phyloP scores from a whole-genome alignment of 805 yeast genomes.

The Wickerhamomyces bovis region DNA sequence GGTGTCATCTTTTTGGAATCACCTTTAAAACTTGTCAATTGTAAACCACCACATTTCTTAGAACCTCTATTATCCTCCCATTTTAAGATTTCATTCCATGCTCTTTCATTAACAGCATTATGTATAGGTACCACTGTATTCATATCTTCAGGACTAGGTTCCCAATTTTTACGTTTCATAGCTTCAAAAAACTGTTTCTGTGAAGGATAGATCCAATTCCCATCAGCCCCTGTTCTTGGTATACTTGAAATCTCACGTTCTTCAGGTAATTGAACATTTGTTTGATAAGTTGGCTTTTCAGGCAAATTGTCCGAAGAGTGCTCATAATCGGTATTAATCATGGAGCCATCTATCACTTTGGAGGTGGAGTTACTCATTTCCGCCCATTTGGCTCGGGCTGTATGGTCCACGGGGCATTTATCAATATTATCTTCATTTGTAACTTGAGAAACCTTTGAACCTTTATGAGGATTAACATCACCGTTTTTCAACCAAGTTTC shows the following conservation, averaged over 20 bases:
- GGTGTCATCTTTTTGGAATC: conserved; percentile 85
- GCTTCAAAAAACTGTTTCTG: conserved; percentile 93
- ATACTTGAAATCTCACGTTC: conserved; percentile 76
- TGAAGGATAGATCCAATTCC: conserved; percentile 93
- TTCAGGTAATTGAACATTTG: conserved; percentile 47
- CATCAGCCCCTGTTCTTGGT: conserved; percentile 63
- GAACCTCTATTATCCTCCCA: conserved; percentile 72
- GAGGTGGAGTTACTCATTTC: conserved; percentile 23
- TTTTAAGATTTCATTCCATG: conserved; percentile 75
- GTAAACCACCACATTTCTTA: conserved; percentile 75
- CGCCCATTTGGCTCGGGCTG: conserved; percentile 55
- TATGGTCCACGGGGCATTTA: conserved; percentile 66
- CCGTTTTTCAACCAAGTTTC: conserved; percentile 7
- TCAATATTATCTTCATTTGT: conserved; percentile 20
- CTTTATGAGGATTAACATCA: not conserved
- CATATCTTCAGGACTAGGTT: conserved; percentile 81
- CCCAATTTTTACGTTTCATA: conserved; percentile 86
- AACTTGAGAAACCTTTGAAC: conserved; percentile 1
- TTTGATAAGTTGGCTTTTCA: conserved; percentile 27
- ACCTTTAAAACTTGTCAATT: conserved; percentile 82
- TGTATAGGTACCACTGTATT: conserved; percentile 88
- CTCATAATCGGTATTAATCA: conserved; percentile 13
- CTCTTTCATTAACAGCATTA: conserved; percentile 87
- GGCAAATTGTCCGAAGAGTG: conserved; percentile 44
- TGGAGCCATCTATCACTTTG: conserved; percentile 19